Base-by-base conservation (phyloP, 805 yeast genomes). In the Trichomonascus vanleenenianus region DNA sequence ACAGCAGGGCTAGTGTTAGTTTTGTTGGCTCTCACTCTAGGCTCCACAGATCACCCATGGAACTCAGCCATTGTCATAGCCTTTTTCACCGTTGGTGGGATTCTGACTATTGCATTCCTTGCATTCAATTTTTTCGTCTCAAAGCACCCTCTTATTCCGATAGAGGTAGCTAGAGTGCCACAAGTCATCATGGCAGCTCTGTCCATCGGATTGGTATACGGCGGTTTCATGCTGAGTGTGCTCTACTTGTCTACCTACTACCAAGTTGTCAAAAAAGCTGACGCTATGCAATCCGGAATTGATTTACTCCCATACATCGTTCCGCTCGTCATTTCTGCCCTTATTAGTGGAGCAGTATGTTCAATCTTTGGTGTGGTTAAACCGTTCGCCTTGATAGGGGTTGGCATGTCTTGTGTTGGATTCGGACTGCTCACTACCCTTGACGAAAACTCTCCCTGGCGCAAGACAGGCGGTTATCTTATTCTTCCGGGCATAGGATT, bases 241-340 rank as follows among this genome's bases (percentile, higher is more conserved):
- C 72, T 69, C 53, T 75, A 70, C 50, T 49, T 75, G 33, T 74
- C 80, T 1, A 65, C 68, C 38, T 77, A 73, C 53, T 69, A 68
- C 52, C 73, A 74, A 53, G 59, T 68, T 44, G 73, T 73, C 11
- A 59, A 64, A 39, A 71, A 68, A 45, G 64, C 55, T 56, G 58
- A 57, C 2, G 55, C 71, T 1, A 53, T 73, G 39, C 61, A 60
- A 18, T 57, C 74, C 0, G 68, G 79, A 0, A 56, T 68, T 9
- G 57, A 72, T 20, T 50, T 65, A 16, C 52, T 76, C 16, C 70
- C 78, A 0, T 56, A 70, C 49, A 73, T 76, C 6, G 47, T 73
- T 10, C 56, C 64, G 52, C 46, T 78, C 59, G 62, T 78, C 1
- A 12, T 63, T 0, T 49, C 57, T 43, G 73, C 80, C 7, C 58